Base-by-base conservation (phyloP, 2,329 filamentous ascomycete species). In the Drechslerella dactyloides region DNA sequence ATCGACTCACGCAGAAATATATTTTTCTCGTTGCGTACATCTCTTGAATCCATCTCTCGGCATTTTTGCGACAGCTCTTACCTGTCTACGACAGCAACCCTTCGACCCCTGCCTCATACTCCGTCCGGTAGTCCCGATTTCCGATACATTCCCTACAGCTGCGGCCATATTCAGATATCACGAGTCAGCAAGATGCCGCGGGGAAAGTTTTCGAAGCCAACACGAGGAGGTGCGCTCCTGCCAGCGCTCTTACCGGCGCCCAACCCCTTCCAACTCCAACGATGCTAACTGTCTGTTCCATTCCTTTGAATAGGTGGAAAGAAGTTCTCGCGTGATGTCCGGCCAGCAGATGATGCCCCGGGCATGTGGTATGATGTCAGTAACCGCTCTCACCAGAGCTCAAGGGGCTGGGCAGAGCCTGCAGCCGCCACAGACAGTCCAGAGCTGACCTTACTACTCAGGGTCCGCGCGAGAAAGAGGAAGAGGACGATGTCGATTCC, bases 241-340 rank as follows among this genome's bases (percentile, higher is more conserved):
- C 8, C 19, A 3, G 33, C 6, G 30, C 48, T 33, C 21, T 21
- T 17, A n/a, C 4, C 19, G n/a, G n/a, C n/a, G n/a, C 21, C 1
- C 23, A 15, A 33, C 17, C 7, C 15, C 17, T 21, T 56, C 3
- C n/a, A 23, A 4, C 7, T 27, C 37, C 37, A 42, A 42, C 17
- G 24, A 55, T 33, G 27, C 46, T 24, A 11, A 40, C 23, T 23
- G n/a, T 35, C 21, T 1, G 27, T 27, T 10, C 23, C 40, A 8
- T 51, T 19, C 23, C 3, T 27, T 27, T 48, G 23, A 27, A 23
- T 75, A 96, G 93, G 93, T 74, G 94, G 94, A 78, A 96, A 97
- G 82, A 89, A 96, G 78, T 99, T 96, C 83, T 97, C 93, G 75
- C 89, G 91, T 75, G 89, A 97, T 80, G 87, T 97, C 52, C 88